Evolutionary conservation across 2,329 filamentous ascomycete genomes (phyloP).

Genomic region (Neurospora crassa): DNA sequence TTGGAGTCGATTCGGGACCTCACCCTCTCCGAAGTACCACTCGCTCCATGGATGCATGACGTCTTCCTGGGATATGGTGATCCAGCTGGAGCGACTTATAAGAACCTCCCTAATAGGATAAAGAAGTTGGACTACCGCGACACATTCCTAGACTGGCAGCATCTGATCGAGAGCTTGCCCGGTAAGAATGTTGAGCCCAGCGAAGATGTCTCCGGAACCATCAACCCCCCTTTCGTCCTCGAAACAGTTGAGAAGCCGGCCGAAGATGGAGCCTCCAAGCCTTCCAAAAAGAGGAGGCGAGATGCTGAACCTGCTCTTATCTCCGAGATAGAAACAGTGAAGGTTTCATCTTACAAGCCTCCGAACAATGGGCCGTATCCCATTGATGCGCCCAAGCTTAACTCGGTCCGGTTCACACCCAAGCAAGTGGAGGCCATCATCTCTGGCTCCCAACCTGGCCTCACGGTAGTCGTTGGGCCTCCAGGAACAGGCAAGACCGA

Average conservation of each 20-base stretch:
- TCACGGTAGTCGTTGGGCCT: slow-evolving; percentile 89
- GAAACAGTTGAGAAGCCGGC: slow-evolving; percentile 51
- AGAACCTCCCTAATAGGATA: slow-evolving; percentile 67
- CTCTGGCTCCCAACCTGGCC: slow-evolving; percentile 85
- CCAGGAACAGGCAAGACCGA: slow-evolving; percentile 99
- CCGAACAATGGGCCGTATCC: slow-evolving; percentile 86
- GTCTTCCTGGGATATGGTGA: slow-evolving; percentile 98
- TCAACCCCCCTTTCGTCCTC: slow-evolving; percentile 81
- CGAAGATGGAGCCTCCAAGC: slow-evolving; percentile 42
- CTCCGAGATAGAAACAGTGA: slow-evolving; percentile 56
- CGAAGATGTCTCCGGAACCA: slow-evolving; percentile 60
- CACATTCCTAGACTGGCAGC: slow-evolving; percentile 92
- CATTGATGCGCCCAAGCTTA: slow-evolving; percentile 71
- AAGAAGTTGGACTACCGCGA: slow-evolving; percentile 82
- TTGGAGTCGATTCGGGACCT: slow-evolving; percentile 85
- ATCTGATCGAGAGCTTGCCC: slow-evolving; percentile 82
- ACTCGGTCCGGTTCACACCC: slow-evolving; percentile 79
- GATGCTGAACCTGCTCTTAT: slow-evolving; percentile 60
- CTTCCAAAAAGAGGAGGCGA: slow-evolving; percentile 79
- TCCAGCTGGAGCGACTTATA: slow-evolving; percentile 78
- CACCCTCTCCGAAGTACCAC: slow-evolving; percentile 71
- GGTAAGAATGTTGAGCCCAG: slow-evolving; percentile 76
- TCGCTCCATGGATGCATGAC: slow-evolving; percentile 89
- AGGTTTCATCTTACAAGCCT: slow-evolving; percentile 83
- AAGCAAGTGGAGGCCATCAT: slow-evolving; percentile 87